These are phyloP conservation scores for Tylopilus rubrobrunneus DNA, from an alignment of 768 basidiomycete genomes.

Conservation along the genomic window DNA sequence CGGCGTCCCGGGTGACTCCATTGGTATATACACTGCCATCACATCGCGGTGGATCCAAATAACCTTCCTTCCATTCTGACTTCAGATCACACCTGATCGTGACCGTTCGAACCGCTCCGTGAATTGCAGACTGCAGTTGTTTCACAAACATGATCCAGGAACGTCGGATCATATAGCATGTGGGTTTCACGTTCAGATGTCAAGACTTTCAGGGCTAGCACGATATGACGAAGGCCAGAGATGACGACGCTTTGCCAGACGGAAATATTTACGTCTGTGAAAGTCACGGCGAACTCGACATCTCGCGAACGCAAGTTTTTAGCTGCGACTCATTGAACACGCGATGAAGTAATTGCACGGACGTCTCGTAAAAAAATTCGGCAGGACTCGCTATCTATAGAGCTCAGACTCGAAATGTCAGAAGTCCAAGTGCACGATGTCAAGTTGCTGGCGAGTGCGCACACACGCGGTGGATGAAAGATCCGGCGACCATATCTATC, in stretches of 20 bases:
- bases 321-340: too few relatives aligned
- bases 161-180: background rate
- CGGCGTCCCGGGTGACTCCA: constrained; percentile 2
- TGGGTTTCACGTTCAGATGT: background rate
- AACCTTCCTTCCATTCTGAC: background rate
- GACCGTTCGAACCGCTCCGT: background rate
- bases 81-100: background rate
- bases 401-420: background rate
- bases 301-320: background rate
- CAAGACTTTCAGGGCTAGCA: background rate
- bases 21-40: background rate
- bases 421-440: constrained; percentile 11
- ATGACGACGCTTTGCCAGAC: constrained; percentile 1
- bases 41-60: background rate
- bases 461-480: constrained; percentile 16
- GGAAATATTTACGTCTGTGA: background rate
- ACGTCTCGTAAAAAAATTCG: too few relatives aligned
- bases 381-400: background rate
- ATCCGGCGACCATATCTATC: constrained; percentile 21
- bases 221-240: background rate
- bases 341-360: too few relatives aligned
- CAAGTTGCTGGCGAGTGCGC: constrained; percentile 12
- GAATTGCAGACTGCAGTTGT: background rate
- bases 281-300: background rate
- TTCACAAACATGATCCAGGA: background rate